Base-by-base conservation (phyloP, 768 basidiomycete species). In the Sarcomyxa edulis region DNA sequence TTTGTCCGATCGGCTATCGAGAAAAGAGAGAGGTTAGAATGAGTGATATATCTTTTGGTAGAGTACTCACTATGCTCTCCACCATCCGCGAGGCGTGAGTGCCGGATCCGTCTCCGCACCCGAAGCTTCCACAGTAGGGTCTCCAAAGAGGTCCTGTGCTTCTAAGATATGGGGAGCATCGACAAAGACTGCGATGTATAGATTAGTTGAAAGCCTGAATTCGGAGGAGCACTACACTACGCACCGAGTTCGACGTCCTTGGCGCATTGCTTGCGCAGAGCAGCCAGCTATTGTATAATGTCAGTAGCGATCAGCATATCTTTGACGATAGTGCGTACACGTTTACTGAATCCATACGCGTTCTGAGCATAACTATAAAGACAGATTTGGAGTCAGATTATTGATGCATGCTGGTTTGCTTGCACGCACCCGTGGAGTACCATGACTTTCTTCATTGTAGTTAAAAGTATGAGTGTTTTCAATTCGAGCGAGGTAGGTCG, bases 111-210 rank as follows among this genome's bases (percentile, higher is more conserved):
- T 7, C 3, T 14, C 22, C 10, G 54, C 48, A 11, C 47, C 54
- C 36, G 68, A n/a, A n/a, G n/a, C n/a, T n/a, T n/a, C n/a, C n/a
- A n/a, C n/a, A n/a, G n/a, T n/a, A n/a, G n/a, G n/a, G n/a, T n/a
- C n/a, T n/a, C n/a, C n/a, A n/a, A n/a, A 39, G 8, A 85, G 54
- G 47, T 90, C 87, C 8, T 64, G 77, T 1, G 84, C 84, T 21
- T 73, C 65, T 7, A 91, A 64, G 28, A 85, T 62, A 32, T 75
- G 68, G 1, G 85, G 85, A 0, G 71, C 88, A 45, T 89, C 82
- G 24, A 85, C 50, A 53, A 88, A 87, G 3, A 89, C 88, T 88
- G 46, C n/a, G n/a, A n/a, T 89, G 45, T 2, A 31, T 21, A 28
- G 32, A 23, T 42, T 16, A 31, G 12, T 39, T n/a, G 40, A 16